phyloP scores from a whole-genome alignment of 306 rosid genomes.

The Prunus fruticosa region DNA sequence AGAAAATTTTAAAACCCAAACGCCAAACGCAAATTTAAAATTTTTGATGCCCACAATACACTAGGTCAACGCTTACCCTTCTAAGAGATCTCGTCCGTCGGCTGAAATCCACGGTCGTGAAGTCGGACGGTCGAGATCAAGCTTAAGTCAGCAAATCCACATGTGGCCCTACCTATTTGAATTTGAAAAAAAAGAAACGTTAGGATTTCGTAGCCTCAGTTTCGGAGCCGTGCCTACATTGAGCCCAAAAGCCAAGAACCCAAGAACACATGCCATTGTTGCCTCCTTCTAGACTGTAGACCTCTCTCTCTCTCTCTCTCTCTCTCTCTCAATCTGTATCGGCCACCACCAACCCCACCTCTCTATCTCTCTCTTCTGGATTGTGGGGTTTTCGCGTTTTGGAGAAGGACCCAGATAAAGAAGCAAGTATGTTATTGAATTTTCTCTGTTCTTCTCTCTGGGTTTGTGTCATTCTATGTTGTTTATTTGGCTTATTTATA shows the following conservation, averaged over 20 bases:
- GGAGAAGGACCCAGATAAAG: constrained; percentile 10
- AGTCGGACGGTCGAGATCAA: constrained; percentile 1
- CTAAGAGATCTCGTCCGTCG: neutral
- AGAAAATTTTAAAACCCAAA: neutral
- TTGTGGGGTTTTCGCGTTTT: constrained; percentile 2
- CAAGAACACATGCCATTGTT: neutral
- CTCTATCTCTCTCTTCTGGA: constrained; percentile 4
- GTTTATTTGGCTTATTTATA: neutral
- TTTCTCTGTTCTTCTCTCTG: constrained; percentile 10
- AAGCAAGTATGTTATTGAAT: constrained; percentile 20
- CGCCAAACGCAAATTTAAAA: neutral
- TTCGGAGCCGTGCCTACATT: constrained; percentile 14
- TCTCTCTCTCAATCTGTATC: neutral
- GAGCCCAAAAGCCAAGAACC: neutral
- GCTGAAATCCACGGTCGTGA: neutral
- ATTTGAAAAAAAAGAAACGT: constrained; percentile 49
- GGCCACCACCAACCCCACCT: neutral
- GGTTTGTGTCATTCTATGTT: neutral
- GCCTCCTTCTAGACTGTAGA: neutral
- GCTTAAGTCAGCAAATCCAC: neutral
- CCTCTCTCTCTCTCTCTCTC: neutral
- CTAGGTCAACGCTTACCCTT: constrained; percentile 1
- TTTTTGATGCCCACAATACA: no score
- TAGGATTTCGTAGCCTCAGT: constrained; percentile 30
- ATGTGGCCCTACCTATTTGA: constrained; percentile 44